Base-by-base conservation (phyloP, 1,284 basidiomycete species). In the Papiliotrema terrestris region DNA sequence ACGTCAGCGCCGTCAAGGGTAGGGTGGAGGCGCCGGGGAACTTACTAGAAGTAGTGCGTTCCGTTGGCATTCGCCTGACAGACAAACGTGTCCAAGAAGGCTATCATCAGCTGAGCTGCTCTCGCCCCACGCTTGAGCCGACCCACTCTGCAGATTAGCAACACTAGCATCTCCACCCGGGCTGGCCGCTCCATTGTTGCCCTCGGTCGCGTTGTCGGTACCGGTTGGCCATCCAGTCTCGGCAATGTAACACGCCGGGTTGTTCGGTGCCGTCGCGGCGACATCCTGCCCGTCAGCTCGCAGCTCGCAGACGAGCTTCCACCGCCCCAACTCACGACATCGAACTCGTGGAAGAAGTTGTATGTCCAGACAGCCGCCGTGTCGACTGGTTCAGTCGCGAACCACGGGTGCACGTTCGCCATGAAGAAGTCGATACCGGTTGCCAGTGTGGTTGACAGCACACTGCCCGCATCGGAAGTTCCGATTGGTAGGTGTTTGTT, bases 201-300 rank as follows among this genome's bases (percentile, higher is more conserved):
- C 82, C 1, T 86, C 88, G 62, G 87, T 85, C 57, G 78, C 62
- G 32, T 66, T 71, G 62, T 68, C 66, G 13, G 65, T 62, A 52
- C 61, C 41, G 39, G 65, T 85, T 14, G 93, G 93, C 93, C 93
- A 96, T 38, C 93, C 93, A 22, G 91, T 92, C 79, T 95, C 91
- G 11, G 91, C 91, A 61, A 94, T 91, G 77, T 85, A 91, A 80
- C 87, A 86, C 54, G 79, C 75, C 4, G 91, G 90, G 56, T 84
- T 81, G 76, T 90, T 90, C 15, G 82, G 43, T 1, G 77, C 77
- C 13, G 57, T 51, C 8, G 68, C 62, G 11, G 73, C 72, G 17
- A 73, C 54, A 37, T 68, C 46, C 60, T 76, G 62, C 59, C 37
- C 58, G 52, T 60, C 44, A 55, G 51, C 23, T 8, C 23, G 15